A percentile compares a stretch with the other conserved stretches of the same genome.
Conservation (phyloP, 305 asterid species). For the Nicotiana rustica region DNA sequence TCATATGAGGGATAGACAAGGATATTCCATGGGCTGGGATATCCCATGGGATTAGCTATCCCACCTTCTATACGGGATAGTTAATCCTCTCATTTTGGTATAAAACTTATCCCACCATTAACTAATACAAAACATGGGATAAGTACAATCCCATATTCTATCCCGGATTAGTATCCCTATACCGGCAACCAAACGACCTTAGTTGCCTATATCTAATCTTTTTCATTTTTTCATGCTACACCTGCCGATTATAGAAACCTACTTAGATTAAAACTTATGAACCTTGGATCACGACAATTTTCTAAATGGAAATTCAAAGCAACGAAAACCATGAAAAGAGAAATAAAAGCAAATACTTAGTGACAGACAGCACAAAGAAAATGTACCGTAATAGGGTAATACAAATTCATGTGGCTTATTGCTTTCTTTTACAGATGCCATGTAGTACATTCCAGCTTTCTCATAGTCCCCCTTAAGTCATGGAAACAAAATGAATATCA, state of each 20-base stretch:
- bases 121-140: too few relatives aligned
- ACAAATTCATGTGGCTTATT: constrained; percentile 83
- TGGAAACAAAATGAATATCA: constrained; percentile 39
- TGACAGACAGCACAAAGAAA: constrained; percentile 23
- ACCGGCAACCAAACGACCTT: not conserved
- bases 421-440: constrained; percentile 97
- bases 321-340: not conserved
- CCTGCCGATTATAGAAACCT: not conserved
- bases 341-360: constrained; percentile 12
- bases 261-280: not conserved
- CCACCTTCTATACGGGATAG: too few relatives aligned
- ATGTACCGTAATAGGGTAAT: constrained; percentile 92
- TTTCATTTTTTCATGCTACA: not conserved
- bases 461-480: constrained; percentile 94
- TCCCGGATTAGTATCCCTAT: too few relatives aligned
- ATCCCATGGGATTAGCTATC: too few relatives aligned
- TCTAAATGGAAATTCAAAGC: constrained; percentile 13
- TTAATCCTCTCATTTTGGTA: too few relatives aligned
- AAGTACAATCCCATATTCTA: too few relatives aligned
- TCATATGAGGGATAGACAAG: too few relatives aligned
- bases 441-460: constrained; percentile 97
- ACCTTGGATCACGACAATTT: not conserved
- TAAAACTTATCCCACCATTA: too few relatives aligned
- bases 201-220: not conserved
- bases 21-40: too few relatives aligned